Evolutionary conservation across 2,329 filamentous ascomycete species (phyloP), one percentile per base, ranked within the genome.

Genomic region (Arthrocladium fulminans): DNA sequence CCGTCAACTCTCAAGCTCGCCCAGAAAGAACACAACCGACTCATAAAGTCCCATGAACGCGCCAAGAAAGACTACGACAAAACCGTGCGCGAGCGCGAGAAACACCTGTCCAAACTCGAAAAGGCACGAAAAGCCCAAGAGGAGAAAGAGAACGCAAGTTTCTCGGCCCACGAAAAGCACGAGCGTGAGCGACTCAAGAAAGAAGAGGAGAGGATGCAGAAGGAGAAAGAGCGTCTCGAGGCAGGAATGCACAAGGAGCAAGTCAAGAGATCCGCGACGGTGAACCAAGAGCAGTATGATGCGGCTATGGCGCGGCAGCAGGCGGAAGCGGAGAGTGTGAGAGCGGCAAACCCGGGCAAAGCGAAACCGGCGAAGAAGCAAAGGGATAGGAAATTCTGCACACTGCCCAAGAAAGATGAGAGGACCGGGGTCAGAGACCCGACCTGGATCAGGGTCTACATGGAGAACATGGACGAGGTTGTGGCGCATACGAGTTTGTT

Each of bases 401-500:
- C 81, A 57, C 67, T 90, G 2, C 87, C 77, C 1, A 68, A 84
- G 0, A 72, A 71, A 43, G 71, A 76, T 45, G 15, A 23, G 23
- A 72, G 71, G 49, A 67, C 64, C 45, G 80, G 79, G 5, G 69
- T 72, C 51, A 68, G 73, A 37, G 87, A 94, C 62, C 69, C 76
- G 3, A 78, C 81, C 13, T 95, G 89, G 88, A 70, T 88, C 1
- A 74, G 82, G 38, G 77, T 95, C 2, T 82, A 81, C 59, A 92
- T 96, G 85, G 76, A 83, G 50, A 81, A 80, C 45, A 80, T 92
- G 52, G 88, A 94, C 61, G 86, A 94, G 65, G 84, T 94, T 1
- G 81, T 79, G 5, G 89, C 88, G 8, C 88, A 94, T 63, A 90
- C 86, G 53, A 83, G 84, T 0, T 69, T 95, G 45, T 95, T 94